These are phyloP conservation scores for Colletotrichum melonis DNA, from an alignment of 2,329 filamentous ascomycete genomes.

Conservation along the genomic window DNA sequence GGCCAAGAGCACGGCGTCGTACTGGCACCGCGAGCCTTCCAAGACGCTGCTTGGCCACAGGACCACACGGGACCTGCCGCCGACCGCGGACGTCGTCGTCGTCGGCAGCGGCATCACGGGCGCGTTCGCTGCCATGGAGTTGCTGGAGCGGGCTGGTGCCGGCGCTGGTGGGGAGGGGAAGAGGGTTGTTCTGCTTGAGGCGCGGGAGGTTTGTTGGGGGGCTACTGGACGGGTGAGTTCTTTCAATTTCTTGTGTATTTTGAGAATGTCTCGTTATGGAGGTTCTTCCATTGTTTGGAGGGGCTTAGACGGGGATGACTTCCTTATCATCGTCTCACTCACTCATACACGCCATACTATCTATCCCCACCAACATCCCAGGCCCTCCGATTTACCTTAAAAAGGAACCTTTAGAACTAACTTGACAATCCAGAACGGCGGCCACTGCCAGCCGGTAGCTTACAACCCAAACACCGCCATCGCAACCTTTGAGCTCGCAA, in stretches of 20 bases:
- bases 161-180: conserved; percentile 48
- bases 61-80: conserved; percentile 72
- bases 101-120: conserved; percentile 83
- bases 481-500: conserved; percentile 78
- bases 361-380: neutral
- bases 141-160: conserved; percentile 56
- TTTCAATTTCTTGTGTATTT: conserved; percentile 21
- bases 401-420: neutral
- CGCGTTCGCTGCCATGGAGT: conserved; percentile 74
- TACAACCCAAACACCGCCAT: conserved; percentile 71
- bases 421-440: conserved; percentile 67
- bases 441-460: conserved; percentile 80
- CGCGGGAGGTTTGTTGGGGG: conserved; percentile 83
- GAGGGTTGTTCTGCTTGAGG: conserved; percentile 79
- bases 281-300: neutral
- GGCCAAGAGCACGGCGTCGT: conserved; percentile 70
- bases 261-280: neutral
- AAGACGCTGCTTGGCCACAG: conserved; percentile 73
- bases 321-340: neutral
- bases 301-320: neutral
- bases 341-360: neutral
- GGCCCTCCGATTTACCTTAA: neutral
- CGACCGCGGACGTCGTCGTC: conserved; percentile 74
- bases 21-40: conserved; percentile 80
- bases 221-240: conserved; percentile 80